Evolutionary conservation across 805 yeast genomes (phyloP), one percentile per base, ranked within the genome.

Genomic region (Cyberlindnera sargentensis): DNA sequence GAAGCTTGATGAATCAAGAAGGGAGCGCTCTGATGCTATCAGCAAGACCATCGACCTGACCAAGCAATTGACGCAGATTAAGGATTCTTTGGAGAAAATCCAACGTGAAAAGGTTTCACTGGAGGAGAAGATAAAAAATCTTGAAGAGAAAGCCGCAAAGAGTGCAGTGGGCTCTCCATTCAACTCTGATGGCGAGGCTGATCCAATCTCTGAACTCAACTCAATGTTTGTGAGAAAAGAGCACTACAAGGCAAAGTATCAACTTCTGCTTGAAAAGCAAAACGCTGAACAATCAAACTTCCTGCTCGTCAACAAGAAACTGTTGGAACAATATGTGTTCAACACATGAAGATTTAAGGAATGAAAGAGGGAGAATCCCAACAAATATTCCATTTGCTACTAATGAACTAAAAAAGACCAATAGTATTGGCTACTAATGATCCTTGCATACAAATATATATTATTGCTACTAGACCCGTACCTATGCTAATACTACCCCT

Each of bases 161-260:
- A 37, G 40, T 37, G 29, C 34, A 11, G 20, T 23, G 28, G 34
- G 28, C 25, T 37, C 40, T 3, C 34, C 40, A 8, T 29, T 20
- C 26, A 37, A 37, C 34, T 30, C 40, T 8, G 40, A 37, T 23
- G 33, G 30, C 20, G 40, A 37, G 9, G 34, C 34, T 9, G 28
- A 31, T 31, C 26, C 34, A 8, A n/a, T 8, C 6, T 7, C 15
- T 9, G 9, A 37, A 26, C 28, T 37, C 8, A 37, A 29, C 8
- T 23, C 29, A 23, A 10, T 55, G 44, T 35, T 36, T 55, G 24
- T 42, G 35, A 11, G 52, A 47, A 31, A 56, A 58, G 46, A 54
- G 44, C 31, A 59, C 60, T 27, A 54, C 48, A 37, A 47, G 36
- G 37, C 37, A 27, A 45, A 45, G n/a, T 47, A 49, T 31, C 28